Conservation (phyloP, 75 land plant species). For the Azolla pinnata region DNA sequence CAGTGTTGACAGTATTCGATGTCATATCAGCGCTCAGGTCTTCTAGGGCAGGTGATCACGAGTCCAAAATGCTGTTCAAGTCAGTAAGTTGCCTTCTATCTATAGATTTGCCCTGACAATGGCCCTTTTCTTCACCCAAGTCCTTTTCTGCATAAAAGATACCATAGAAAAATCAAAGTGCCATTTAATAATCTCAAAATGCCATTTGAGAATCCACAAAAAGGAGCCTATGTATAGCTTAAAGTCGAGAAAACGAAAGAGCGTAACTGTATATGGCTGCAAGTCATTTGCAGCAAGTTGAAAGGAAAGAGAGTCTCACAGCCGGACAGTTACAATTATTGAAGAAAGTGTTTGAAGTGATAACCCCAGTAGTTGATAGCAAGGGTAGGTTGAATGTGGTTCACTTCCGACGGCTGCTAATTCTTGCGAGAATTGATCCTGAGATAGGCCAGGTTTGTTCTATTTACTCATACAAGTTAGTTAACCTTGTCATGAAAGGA, state of each 20-base stretch:
- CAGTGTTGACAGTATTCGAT: not conserved
- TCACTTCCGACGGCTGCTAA: slow-evolving; percentile 8
- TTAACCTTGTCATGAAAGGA: not conserved
- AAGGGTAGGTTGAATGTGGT: not conserved
- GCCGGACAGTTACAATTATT: slow-evolving; percentile 1
- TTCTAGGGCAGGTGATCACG: not conserved
- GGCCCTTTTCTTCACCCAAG: too few species aligned
- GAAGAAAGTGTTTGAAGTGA: slow-evolving; percentile 11
- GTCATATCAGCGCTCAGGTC: not conserved
- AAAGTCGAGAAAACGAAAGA: too few species aligned
- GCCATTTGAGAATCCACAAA: too few species aligned
- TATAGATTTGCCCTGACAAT: too few species aligned
- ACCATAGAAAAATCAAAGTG: too few species aligned
- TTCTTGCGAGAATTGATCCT: slow-evolving; percentile 16
- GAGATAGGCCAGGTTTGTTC: slow-evolving; percentile 11
- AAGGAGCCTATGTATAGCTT: too few species aligned
- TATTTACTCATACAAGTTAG: not conserved
- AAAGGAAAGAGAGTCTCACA: slow-evolving; percentile 1
- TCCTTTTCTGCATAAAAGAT: too few species aligned
- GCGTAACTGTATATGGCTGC: too few species aligned
- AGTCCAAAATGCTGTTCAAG: not conserved
- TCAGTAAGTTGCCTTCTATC: not conserved
- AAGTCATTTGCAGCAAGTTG: slow-evolving; percentile 13
- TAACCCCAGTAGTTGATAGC: slow-evolving; percentile 2
- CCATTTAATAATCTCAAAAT: too few species aligned